phyloP scores from a whole-genome alignment of 192 early-diverging fungal genomes.

The Coemansia sp. region DNA sequence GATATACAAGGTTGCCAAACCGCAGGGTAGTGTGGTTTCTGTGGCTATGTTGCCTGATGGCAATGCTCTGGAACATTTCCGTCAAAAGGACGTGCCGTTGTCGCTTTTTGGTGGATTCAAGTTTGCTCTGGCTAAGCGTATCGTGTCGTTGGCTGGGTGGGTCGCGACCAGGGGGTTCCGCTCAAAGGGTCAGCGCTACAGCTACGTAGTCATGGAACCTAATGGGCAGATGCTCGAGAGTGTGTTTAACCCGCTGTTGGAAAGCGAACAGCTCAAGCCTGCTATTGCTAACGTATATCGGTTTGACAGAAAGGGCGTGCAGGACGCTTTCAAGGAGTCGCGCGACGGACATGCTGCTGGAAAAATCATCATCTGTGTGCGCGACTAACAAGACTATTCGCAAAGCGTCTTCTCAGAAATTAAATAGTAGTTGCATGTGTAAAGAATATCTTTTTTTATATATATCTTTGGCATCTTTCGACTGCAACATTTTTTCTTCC shows the following conservation, averaged over 20 bases:
- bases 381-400: slow-evolving; percentile 5
- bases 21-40: slow-evolving; percentile 11
- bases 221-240: slow-evolving; percentile 36
- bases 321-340: slow-evolving; percentile 34
- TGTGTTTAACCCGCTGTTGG: slow-evolving; percentile 44
- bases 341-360: slow-evolving; percentile 51
- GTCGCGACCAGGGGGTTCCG: slow-evolving; percentile 17
- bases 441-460: no score
- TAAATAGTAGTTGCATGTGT: no score
- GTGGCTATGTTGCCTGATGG: slow-evolving; percentile 32
- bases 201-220: slow-evolving; percentile 14
- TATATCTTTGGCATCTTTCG: background rate
- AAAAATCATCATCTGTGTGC: slow-evolving; percentile 50
- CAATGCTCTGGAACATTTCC: slow-evolving; percentile 12
- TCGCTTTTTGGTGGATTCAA: slow-evolving; percentile 5
- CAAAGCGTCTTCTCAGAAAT: no score
- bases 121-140: slow-evolving; percentile 6
- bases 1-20: slow-evolving; percentile 28
- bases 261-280: slow-evolving; percentile 24
- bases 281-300: slow-evolving; percentile 39
- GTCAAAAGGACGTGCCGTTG: slow-evolving; percentile 5
- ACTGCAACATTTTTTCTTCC: background rate
- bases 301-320: slow-evolving; percentile 37
- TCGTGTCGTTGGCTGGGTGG: slow-evolving; percentile 5
- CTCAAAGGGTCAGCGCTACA: slow-evolving; percentile 21